Percentiles rank a stretch among this genome's conserved stretches.
These are phyloP conservation scores for Monocercomonoides exilis DNA, from an alignment of 78 protist genomes.

Conservation along the genomic window DNA sequence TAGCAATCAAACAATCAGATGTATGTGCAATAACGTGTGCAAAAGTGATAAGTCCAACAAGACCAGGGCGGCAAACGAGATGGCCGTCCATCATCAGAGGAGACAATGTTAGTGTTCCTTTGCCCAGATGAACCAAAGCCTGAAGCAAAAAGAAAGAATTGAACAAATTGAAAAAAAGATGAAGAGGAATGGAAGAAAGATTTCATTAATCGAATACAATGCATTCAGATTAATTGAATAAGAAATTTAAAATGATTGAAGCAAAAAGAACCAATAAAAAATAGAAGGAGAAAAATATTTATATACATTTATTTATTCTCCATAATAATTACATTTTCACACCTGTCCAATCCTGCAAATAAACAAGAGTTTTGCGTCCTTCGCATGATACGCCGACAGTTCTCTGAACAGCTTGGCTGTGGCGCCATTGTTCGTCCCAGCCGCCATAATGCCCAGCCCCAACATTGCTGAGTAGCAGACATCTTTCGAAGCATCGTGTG, in stretches of 20 bases:
- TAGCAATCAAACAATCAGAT: not conserved
- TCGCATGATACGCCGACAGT: slow-evolving; percentile 65
- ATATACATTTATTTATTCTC: too few species aligned
- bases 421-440: slow-evolving; percentile 92
- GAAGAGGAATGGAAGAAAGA: too few species aligned
- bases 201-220: too few species aligned
- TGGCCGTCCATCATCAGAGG: slow-evolving; percentile 74
- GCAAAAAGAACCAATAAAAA: too few species aligned
- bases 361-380: slow-evolving; percentile 28
- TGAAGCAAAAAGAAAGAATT: too few species aligned
- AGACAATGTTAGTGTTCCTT: slow-evolving; percentile 76
- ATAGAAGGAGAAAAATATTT: too few species aligned
- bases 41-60: slow-evolving; percentile 21
- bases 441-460: slow-evolving; percentile 52
- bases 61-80: slow-evolving; percentile 55
- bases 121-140: slow-evolving; percentile 90
- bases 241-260: too few species aligned
- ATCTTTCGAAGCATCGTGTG: not conserved
- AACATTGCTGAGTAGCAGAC: slow-evolving; percentile 63
- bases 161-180: too few species aligned
- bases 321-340: too few species aligned
- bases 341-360: slow-evolving; percentile 30
- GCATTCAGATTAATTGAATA: too few species aligned
- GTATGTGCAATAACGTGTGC: not conserved
- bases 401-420: slow-evolving; percentile 74